Evolutionary conservation across 148 eudicot species (phyloP).

Genomic region (Fagopyrum esculentum): DNA sequence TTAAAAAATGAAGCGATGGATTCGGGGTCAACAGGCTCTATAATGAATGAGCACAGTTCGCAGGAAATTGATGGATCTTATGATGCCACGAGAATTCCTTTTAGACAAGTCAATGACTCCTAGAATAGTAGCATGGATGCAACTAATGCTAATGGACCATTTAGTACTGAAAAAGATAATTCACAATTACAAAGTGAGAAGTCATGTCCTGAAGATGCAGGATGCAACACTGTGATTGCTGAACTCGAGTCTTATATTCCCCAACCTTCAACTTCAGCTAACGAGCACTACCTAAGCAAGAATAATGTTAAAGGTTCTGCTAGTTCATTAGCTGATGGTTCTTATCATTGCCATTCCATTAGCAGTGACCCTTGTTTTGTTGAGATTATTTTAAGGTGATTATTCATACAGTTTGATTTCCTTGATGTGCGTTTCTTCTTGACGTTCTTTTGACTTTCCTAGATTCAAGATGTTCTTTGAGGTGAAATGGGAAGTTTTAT

Average conservation of each 20-base stretch:
- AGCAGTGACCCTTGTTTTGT: slow-evolving; percentile 76
- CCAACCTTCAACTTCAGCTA: slow-evolving; percentile 35
- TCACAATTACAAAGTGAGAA: no score
- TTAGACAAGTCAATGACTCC: no score
- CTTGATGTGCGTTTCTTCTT: slow-evolving; percentile 1
- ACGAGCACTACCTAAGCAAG: slow-evolving; percentile 22
- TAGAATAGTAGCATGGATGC: no score
- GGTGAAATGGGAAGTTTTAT: not conserved
- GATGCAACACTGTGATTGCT: slow-evolving; percentile 18
- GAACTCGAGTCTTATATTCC: slow-evolving; percentile 19
- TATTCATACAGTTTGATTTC: not conserved
- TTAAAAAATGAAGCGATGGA: no score
- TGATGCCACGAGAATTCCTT: no score
- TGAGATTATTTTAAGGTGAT: slow-evolving; percentile 89
- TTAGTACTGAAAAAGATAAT: no score
- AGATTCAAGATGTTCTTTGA: not conserved
- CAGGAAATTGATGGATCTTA: no score
- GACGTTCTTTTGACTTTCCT: not conserved
- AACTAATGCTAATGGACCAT: no score
- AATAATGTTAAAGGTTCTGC: slow-evolving; percentile 29
- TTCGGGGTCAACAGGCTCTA: no score
- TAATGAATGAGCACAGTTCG: no score
- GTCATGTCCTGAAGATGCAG: slow-evolving; percentile 9
- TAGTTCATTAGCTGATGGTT: slow-evolving; percentile 27
- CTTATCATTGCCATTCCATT: slow-evolving; percentile 57